Percentiles rank a stretch among this genome's conserved stretches.
Conservation (phyloP, 179 eudicot species). For the Corrigiola litoralis region DNA sequence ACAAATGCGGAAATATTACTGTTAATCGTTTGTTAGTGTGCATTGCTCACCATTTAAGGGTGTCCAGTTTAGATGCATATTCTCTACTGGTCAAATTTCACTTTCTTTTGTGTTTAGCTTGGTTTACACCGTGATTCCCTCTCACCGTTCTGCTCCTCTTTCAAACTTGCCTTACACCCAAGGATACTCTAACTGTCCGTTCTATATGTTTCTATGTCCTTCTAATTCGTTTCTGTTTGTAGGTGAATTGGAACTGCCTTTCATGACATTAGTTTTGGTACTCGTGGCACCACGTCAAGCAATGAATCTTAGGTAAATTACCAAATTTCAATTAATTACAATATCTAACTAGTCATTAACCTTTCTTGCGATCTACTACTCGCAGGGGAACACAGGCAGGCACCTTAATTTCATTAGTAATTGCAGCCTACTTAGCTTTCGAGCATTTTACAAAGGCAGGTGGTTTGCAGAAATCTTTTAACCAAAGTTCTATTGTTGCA, state of each 20-base stretch:
- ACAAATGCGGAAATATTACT: too few relatives aligned
- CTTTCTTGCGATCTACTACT: slow-evolving; percentile 1
- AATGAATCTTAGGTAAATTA: slow-evolving; percentile 57
- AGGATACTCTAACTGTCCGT: not conserved
- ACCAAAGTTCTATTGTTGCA: slow-evolving; percentile 73
- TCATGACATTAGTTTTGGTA: slow-evolving; percentile 56
- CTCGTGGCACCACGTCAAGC: slow-evolving; percentile 71
- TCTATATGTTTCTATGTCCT: not conserved
- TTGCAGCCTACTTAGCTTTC: slow-evolving; percentile 76
- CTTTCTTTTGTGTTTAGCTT: too few relatives aligned
- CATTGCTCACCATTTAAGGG: too few relatives aligned
- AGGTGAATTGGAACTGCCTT: slow-evolving; percentile 93
- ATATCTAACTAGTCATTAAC: slow-evolving; percentile 2
- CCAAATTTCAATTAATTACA: not conserved
- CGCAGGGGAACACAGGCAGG: slow-evolving; percentile 79
- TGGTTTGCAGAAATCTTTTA: slow-evolving; percentile 63
- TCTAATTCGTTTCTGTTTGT: slow-evolving; percentile 22
- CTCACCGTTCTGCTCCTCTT: too few relatives aligned
- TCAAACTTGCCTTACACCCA: too few relatives aligned
- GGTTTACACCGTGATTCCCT: too few relatives aligned
- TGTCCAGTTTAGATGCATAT: too few relatives aligned
- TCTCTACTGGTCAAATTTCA: too few relatives aligned
- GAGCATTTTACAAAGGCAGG: slow-evolving; percentile 73
- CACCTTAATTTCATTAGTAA: slow-evolving; percentile 48
- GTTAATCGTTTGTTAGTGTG: too few relatives aligned